Percentiles rank a stretch among this genome's conserved stretches.
phyloP scores from a whole-genome alignment of 768 basidiomycete species.

The Hericium rajendrae region DNA sequence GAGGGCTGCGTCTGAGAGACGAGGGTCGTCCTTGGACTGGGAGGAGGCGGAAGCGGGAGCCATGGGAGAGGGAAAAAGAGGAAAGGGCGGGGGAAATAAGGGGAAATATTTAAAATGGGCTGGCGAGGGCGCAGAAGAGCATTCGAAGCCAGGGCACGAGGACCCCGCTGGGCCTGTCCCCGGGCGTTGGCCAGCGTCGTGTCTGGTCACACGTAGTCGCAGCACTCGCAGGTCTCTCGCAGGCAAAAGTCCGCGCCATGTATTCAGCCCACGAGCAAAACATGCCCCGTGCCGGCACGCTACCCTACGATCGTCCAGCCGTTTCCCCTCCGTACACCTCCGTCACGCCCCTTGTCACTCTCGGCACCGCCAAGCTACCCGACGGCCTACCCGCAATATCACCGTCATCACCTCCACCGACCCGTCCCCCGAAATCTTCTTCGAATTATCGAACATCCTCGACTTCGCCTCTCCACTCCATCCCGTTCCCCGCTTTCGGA shows the following conservation, averaged over 20 bases:
- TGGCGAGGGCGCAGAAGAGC: slow-evolving; percentile 61
- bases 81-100: slow-evolving; percentile 13
- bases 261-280: too few species aligned
- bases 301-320: slow-evolving; percentile 4
- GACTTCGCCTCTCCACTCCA: slow-evolving; percentile 3
- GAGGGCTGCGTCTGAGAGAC: slow-evolving; percentile 58
- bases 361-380: not conserved
- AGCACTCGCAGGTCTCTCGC: too few species aligned
- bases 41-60: slow-evolving; percentile 23
- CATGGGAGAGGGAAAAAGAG: slow-evolving; percentile 17
- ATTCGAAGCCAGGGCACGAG: slow-evolving; percentile 2
- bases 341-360: not conserved
- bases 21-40: slow-evolving; percentile 26
- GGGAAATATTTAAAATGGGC: slow-evolving; percentile 24
- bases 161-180: not conserved
- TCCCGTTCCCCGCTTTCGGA: not conserved
- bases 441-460: not conserved
- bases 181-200: slow-evolving; percentile 1
- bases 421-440: not conserved
- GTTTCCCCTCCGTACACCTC: not conserved
- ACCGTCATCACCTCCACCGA: not conserved
- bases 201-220: too few species aligned
- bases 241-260: not conserved
- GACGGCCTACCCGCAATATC: not conserved
- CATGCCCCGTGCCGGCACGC: not conserved